Evolutionary conservation across 225 moss, liverwort and hornwort genomes (phyloP).

Genomic region (Asterella californica): DNA sequence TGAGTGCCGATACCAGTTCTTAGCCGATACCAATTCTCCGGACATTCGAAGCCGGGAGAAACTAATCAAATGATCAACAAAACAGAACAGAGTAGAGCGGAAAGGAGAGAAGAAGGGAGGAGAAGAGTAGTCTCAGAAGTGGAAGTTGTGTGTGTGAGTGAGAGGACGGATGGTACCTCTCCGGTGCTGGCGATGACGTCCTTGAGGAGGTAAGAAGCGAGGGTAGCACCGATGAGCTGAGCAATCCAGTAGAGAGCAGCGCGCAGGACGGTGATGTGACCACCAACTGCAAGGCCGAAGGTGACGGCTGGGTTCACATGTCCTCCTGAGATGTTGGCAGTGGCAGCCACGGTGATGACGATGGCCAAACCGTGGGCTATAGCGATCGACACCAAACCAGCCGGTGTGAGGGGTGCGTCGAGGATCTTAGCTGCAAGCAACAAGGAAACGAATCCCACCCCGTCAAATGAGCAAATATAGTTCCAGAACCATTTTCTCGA

Average conservation of each 20-base stretch:
- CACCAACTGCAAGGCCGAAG: constrained; percentile 66
- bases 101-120: too few relatives aligned
- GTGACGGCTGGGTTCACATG: constrained; percentile 64
- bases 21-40: too few relatives aligned
- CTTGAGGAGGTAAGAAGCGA: constrained; percentile 32
- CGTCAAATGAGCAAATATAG: not conserved
- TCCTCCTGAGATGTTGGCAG: constrained; percentile 84
- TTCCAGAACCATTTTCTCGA: too few relatives aligned
- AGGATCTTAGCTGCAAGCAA: constrained; percentile 50
- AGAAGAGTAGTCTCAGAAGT: constrained; percentile 44
- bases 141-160: constrained; percentile 31
- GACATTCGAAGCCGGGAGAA: too few relatives aligned
- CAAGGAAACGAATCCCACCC: not conserved
- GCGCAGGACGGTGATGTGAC: constrained; percentile 77
- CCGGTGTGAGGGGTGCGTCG: constrained; percentile 29
- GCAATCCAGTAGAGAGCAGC: constrained; percentile 82
- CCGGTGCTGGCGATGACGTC: constrained; percentile 19
- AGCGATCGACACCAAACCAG: constrained; percentile 59
- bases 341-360: constrained; percentile 55
- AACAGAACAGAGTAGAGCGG: constrained; percentile 48
- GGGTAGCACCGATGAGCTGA: constrained; percentile 62
- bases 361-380: constrained; percentile 69
- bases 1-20: too few relatives aligned
- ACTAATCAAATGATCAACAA: constrained; percentile 7
- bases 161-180: not conserved